phyloP scores from a whole-genome alignment of 192 early-diverging fungal species.

The Cetraspora pellucida region DNA sequence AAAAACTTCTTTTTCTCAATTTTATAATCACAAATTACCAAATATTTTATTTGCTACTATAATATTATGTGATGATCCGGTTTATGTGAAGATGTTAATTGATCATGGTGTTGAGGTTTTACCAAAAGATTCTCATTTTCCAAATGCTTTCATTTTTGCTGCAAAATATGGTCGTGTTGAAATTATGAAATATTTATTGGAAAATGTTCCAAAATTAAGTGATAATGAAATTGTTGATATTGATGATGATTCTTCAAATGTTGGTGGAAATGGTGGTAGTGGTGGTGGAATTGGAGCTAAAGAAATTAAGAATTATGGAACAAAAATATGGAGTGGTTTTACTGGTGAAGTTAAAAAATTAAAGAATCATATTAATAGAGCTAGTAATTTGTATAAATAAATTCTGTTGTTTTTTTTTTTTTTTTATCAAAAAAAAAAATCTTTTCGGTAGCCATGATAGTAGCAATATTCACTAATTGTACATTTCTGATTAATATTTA shows the following conservation, averaged over 20 bases:
- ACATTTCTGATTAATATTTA: too few relatives aligned
- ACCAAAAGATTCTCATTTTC: neutral
- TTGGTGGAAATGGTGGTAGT: neutral
- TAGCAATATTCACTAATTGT: too few relatives aligned
- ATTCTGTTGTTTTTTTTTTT: too few relatives aligned
- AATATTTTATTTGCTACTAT: neutral
- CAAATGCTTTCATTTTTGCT: neutral
- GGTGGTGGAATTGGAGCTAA: neutral
- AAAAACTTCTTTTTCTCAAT: neutral
- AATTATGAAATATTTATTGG: neutral
- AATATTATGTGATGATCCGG: neutral
- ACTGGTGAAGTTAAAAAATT: neutral
- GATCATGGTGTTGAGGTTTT: neutral
- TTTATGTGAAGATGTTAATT: neutral
- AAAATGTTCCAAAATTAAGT: neutral
- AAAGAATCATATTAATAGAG: conserved; percentile 2
- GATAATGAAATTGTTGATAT: neutral
- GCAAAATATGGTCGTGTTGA: neutral
- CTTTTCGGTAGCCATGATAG: too few relatives aligned
- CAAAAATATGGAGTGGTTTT: neutral
- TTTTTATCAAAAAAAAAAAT: too few relatives aligned
- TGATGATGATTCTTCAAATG: neutral
- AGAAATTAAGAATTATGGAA: neutral
- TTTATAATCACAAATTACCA: neutral
- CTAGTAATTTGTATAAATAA: neutral